A percentile compares a stretch with the other conserved stretches of the same genome.
Evolutionary conservation across 371 early-diverging fungal genomes (phyloP).

Genomic region (Mucor velutinosus): DNA sequence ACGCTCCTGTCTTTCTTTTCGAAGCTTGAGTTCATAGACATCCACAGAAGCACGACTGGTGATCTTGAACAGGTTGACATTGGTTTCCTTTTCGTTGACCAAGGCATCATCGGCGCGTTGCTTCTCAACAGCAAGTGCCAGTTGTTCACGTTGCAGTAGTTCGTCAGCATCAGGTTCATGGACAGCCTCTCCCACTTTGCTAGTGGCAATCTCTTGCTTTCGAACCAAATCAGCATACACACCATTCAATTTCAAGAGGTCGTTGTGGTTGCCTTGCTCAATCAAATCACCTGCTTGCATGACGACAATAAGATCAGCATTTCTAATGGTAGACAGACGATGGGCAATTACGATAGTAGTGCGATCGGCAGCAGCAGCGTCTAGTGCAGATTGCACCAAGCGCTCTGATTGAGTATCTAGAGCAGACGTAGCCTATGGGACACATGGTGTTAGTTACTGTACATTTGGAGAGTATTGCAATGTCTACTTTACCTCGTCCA

Average conservation of each 20-base stretch:
- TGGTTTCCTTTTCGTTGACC: constrained; percentile 25
- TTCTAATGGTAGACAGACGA: constrained; percentile 76
- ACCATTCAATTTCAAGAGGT: constrained; percentile 54
- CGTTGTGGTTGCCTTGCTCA: constrained; percentile 75
- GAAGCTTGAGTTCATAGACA: constrained; percentile 50
- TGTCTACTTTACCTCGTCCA: constrained; percentile 44
- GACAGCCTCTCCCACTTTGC: constrained; percentile 16
- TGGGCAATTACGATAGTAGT: constrained; percentile 96
- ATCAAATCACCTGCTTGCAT: constrained; percentile 72
- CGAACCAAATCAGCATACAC: constrained; percentile 60
- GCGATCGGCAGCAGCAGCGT: constrained; percentile 72
- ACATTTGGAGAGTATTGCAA: neutral
- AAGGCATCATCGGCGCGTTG: constrained; percentile 22
- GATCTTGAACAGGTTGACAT: constrained; percentile 30
- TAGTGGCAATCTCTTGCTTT: constrained; percentile 56
- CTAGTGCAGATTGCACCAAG: constrained; percentile 79
- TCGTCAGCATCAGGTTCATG: constrained; percentile 33
- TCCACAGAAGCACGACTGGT: constrained; percentile 39
- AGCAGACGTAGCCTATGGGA: constrained; percentile 69
- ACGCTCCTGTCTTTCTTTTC: constrained; percentile 46
- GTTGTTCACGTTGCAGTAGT: constrained; percentile 39
- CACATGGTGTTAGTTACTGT: constrained; percentile 2
- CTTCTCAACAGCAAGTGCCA: constrained; percentile 25
- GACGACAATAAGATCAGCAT: constrained; percentile 86
- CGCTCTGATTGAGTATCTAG: constrained; percentile 82